These are phyloP conservation scores for Russula lepida DNA, from an alignment of 768 basidiomycete species.

Conservation along the genomic window DNA sequence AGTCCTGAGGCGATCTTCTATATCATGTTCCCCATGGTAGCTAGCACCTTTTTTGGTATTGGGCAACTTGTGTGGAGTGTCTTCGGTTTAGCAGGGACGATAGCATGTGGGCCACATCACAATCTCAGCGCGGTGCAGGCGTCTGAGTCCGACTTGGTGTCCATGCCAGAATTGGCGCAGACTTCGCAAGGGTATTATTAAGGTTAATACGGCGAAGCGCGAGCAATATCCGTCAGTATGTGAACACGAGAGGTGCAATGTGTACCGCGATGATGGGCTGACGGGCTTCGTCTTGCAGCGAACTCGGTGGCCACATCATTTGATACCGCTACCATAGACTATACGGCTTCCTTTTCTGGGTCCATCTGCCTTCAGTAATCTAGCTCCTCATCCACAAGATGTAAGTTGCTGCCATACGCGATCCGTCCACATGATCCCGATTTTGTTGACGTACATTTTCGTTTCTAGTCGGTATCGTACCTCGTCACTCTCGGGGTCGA, in stretches of 20 bases:
- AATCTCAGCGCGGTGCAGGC: constrained; percentile 22
- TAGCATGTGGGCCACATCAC: constrained; percentile 46
- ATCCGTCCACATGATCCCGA: neutral
- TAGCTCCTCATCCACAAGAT: constrained; percentile 81
- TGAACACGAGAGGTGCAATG: neutral
- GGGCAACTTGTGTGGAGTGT: constrained; percentile 75
- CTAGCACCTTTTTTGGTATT: constrained; percentile 68
- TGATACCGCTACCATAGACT: constrained; percentile 65
- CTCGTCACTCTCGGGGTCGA: constrained; percentile 75
- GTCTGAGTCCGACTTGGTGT: constrained; percentile 65
- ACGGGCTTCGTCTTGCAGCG: constrained; percentile 30
- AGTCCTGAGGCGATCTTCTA: constrained; percentile 74
- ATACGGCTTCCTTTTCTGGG: constrained; percentile 82
- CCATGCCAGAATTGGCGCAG: constrained; percentile 76
- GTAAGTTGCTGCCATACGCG: constrained; percentile 29
- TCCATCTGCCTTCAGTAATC: constrained; percentile 65
- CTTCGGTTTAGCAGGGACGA: constrained; percentile 65
- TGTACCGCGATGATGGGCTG: neutral
- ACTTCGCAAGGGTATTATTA: constrained; percentile 67
- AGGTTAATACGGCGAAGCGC: constrained; percentile 70
- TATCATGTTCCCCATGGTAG: constrained; percentile 67
- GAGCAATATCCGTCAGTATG: constrained; percentile 49
- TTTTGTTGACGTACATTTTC: neutral
- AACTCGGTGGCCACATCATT: constrained; percentile 69
- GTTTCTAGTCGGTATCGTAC: constrained; percentile 45